A percentile compares a stretch with the other conserved stretches of the same genome.
These are phyloP conservation scores for Hypsizygus marmoreus DNA, from an alignment of 768 basidiomycete genomes.

Conservation along the genomic window DNA sequence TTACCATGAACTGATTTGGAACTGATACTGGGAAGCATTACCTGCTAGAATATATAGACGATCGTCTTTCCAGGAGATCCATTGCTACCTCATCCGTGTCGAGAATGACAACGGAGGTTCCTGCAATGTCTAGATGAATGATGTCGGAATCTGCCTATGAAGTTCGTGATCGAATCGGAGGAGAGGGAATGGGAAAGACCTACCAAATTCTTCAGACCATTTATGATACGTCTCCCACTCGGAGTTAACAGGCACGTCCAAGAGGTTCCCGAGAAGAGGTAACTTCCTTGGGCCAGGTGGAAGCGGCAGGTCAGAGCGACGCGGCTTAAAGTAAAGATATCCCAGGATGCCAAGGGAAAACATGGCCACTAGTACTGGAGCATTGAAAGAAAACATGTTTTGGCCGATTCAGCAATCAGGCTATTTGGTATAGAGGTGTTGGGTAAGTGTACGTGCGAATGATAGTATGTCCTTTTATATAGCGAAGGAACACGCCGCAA, in stretches of 20 bases:
- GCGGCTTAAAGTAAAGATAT: constrained; percentile 20
- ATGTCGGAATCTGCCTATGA: constrained; percentile 29
- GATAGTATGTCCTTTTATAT: too few relatives aligned
- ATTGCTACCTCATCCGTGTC: constrained; percentile 34
- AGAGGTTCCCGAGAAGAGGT: constrained; percentile 41
- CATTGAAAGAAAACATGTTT: too few relatives aligned
- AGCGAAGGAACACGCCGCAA: too few relatives aligned
- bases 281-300: constrained; percentile 44
- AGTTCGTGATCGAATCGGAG: too few relatives aligned
- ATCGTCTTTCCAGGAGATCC: constrained; percentile 38
- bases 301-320: constrained; percentile 20
- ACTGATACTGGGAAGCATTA: too few relatives aligned
- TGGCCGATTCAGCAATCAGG: too few relatives aligned
- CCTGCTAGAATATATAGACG: constrained; percentile 8
- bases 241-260: constrained; percentile 37
- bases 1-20: too few relatives aligned
- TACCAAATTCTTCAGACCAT: constrained; percentile 41
- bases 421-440: too few relatives aligned
- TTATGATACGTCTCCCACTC: constrained; percentile 39
- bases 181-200: too few relatives aligned
- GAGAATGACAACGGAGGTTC: constrained; percentile 31
- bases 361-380: too few relatives aligned
- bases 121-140: constrained; percentile 27
- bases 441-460: too few relatives aligned
- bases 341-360: too few relatives aligned